Evolutionary conservation across 2,329 filamentous ascomycete genomes (phyloP).

Genomic region (Phyllosticta citribraziliensis): DNA sequence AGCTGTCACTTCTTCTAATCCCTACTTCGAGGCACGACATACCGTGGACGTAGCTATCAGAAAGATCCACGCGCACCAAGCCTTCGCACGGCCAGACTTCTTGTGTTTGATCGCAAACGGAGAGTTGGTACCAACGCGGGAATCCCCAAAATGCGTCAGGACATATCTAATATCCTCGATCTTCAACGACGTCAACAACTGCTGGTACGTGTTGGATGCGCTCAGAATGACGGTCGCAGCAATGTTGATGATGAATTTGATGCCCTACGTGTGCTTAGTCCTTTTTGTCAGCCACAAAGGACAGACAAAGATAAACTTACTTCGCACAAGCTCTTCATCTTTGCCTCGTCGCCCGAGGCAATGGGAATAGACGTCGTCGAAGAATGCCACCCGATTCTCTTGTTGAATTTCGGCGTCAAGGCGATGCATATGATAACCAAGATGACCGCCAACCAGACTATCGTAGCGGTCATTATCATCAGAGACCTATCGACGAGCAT

Average conservation of each 20-base stretch:
- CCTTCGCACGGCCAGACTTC: constrained; percentile 13
- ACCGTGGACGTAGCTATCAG: constrained; percentile 15
- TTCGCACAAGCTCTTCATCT: constrained; percentile 2
- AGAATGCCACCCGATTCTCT: neutral
- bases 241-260: constrained; percentile 19
- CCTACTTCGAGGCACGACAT: neutral
- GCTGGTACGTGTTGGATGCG: constrained; percentile 25
- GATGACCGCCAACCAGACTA: constrained; percentile 11
- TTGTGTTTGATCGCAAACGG: constrained; percentile 24
- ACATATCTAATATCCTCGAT: constrained; percentile 18
- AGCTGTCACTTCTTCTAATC: no score
- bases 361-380: constrained; percentile 3
- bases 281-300: neutral
- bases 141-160: constrained; percentile 21
- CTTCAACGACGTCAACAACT: constrained; percentile 20
- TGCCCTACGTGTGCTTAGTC: neutral
- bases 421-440: constrained; percentile 12
- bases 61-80: constrained; percentile 22
- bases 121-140: constrained; percentile 23
- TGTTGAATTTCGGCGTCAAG: neutral
- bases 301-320: neutral
- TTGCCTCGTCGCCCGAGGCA: neutral
- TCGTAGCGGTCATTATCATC: constrained; percentile 19
- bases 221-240: constrained; percentile 23
- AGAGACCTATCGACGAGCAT: constrained; percentile 21